Conservation (phyloP, 805 yeast genomes). For the Saturnispora ahearnii region DNA sequence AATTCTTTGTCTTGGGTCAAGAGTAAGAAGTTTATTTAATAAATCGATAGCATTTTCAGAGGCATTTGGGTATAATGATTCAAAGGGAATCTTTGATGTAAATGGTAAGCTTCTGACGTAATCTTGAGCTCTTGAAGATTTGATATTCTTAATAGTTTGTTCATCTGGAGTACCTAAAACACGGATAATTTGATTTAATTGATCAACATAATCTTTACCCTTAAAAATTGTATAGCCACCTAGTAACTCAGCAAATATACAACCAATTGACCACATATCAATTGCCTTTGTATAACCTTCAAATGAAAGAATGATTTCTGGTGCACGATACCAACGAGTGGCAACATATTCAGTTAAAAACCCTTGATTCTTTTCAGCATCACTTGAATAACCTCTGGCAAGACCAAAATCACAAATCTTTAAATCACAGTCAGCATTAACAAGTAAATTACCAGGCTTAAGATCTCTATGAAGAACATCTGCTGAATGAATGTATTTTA, state of each 20-base stretch:
- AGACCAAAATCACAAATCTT: slow-evolving; percentile 95
- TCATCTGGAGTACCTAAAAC: slow-evolving; percentile 89
- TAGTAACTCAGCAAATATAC: slow-evolving; percentile 86
- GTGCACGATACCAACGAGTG: slow-evolving; percentile 98
- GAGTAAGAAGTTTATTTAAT: slow-evolving; percentile 66
- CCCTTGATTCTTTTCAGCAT: slow-evolving; percentile 82
- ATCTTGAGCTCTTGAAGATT: slow-evolving; percentile 83
- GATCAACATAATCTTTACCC: slow-evolving; percentile 95
- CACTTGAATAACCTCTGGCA: slow-evolving; percentile 82
- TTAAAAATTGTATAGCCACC: slow-evolving; percentile 89
- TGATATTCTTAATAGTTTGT: slow-evolving; percentile 58
- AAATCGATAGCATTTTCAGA: slow-evolving; percentile 81
- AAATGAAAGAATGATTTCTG: slow-evolving; percentile 91
- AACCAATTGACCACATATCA: slow-evolving; percentile 97
- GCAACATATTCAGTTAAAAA: slow-evolving; percentile 96
- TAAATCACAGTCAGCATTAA: slow-evolving; percentile 93
- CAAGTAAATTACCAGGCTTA: slow-evolving; percentile 87
- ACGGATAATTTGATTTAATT: slow-evolving; percentile 76
- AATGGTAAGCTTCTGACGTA: slow-evolving; percentile 81
- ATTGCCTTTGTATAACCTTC: slow-evolving; percentile 95
- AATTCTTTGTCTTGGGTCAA: slow-evolving; percentile 78
- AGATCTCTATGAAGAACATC: slow-evolving; percentile 92
- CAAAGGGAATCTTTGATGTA: slow-evolving; percentile 71
- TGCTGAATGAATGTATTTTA: slow-evolving; percentile 91
- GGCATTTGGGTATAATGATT: slow-evolving; percentile 68